phyloP scores from a whole-genome alignment of 345 rosid species.

The Cardamine chenopodiifolia region DNA sequence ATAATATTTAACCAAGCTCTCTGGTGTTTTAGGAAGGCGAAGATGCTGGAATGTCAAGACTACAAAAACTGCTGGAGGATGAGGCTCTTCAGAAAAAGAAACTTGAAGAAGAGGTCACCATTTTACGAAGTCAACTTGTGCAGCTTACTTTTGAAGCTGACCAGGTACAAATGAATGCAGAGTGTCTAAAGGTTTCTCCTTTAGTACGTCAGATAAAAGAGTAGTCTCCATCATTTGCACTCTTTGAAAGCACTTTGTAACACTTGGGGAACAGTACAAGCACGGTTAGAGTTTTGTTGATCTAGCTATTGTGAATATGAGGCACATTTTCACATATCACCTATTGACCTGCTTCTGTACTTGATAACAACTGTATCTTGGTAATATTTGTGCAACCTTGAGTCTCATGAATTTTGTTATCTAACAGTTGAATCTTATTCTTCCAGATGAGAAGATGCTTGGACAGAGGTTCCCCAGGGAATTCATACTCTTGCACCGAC shows the following conservation, averaged over 20 bases:
- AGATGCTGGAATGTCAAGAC: constrained; percentile 69
- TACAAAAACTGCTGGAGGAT: constrained; percentile 76
- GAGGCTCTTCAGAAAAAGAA: constrained; percentile 74
- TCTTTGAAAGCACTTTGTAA: constrained; percentile 12
- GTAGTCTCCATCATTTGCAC: constrained; percentile 2
- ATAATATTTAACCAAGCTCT: constrained; percentile 29
- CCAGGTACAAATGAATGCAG: constrained; percentile 60
- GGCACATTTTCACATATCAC: not conserved
- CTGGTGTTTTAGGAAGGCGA: constrained; percentile 59
- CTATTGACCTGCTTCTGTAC: constrained; percentile 10
- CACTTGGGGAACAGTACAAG: constrained; percentile 1
- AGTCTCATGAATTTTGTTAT: constrained; percentile 11
- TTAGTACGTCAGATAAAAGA: constrained; percentile 13
- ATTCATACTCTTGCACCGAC: constrained; percentile 58
- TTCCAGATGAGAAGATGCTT: constrained; percentile 69
- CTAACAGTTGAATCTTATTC: constrained; percentile 11
- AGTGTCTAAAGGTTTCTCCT: not conserved
- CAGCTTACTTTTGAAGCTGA: constrained; percentile 91
- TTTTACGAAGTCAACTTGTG: constrained; percentile 75
- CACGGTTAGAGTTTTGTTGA: too few species aligned
- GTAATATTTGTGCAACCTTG: not conserved
- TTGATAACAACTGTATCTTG: constrained; percentile 20
- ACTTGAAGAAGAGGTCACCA: constrained; percentile 79
- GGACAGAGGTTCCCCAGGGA: constrained; percentile 59
- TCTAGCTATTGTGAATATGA: too few species aligned